Percentiles rank a stretch among this genome's conserved stretches.
These are phyloP conservation scores for Tuber microsphaerosporum DNA, from an alignment of 495 filamentous ascomycete species.

Conservation along the genomic window DNA sequence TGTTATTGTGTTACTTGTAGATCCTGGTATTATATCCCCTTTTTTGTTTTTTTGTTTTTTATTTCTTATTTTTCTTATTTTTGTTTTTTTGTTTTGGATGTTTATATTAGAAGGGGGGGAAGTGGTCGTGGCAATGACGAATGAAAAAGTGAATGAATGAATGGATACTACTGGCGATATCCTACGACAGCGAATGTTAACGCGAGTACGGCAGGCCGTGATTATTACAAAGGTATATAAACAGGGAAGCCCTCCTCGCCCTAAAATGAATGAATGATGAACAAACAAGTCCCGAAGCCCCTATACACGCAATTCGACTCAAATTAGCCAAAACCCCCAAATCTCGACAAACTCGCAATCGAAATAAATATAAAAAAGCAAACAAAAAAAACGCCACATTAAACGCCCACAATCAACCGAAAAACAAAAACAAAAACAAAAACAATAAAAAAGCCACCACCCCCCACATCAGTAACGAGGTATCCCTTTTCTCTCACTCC, in stretches of 20 bases:
- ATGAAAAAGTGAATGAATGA: background rate
- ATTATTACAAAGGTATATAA: background rate
- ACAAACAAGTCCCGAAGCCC: background rate
- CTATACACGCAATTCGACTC: background rate
- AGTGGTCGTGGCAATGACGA: background rate
- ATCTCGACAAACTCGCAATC: slow-evolving; percentile 12
- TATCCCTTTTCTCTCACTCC: slow-evolving; percentile 9
- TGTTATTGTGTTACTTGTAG: background rate
- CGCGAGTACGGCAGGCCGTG: background rate
- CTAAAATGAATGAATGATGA: slow-evolving; percentile 10
- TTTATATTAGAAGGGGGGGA: background rate
- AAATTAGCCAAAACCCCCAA: slow-evolving; percentile 5
- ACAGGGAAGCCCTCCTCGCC: background rate
- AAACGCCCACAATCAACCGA: slow-evolving; percentile 12
- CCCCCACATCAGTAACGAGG: slow-evolving; percentile 4
- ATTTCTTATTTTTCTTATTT: background rate
- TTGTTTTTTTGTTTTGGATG: background rate
- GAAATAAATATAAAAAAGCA: slow-evolving; percentile 6
- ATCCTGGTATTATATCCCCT: background rate
- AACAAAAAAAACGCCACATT: slow-evolving; percentile 10
- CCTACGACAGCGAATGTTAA: background rate
- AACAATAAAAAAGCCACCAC: background rate
- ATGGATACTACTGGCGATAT: background rate
- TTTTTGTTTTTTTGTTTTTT: background rate
- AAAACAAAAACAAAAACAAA: background rate